Percentiles rank a stretch among this genome's conserved stretches.
Conservation (phyloP, 495 filamentous ascomycete genomes). For the Coniosporium apollinis region DNA sequence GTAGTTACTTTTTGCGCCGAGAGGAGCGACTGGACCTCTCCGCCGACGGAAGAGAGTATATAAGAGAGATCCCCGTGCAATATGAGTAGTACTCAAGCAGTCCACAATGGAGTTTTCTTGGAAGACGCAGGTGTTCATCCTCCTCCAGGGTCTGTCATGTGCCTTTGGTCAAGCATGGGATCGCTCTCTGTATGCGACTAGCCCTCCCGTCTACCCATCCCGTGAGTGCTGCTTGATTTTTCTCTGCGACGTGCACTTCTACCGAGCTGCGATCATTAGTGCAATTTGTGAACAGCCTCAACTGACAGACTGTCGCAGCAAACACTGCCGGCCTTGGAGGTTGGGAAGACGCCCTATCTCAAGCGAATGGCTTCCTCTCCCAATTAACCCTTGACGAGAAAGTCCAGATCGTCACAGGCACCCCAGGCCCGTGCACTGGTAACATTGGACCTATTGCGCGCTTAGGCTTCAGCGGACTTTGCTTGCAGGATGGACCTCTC, state of each 20-base stretch:
- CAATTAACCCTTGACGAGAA: constrained; percentile 14
- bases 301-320: constrained; percentile 5
- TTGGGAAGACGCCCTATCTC: constrained; percentile 9
- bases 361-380: constrained; percentile 9
- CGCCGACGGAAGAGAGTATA: too few species aligned
- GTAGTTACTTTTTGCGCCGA: too few species aligned
- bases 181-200: constrained; percentile 10
- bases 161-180: too few species aligned
- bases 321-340: constrained; percentile 6
- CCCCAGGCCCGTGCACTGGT: constrained; percentile 10
- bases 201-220: constrained; percentile 17
- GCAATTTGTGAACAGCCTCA: not conserved
- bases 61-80: too few species aligned
- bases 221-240: constrained; percentile 11
- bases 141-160: too few species aligned
- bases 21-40: too few species aligned
- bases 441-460: constrained; percentile 22
- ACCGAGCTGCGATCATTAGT: not conserved
- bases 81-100: too few species aligned
- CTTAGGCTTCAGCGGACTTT: constrained; percentile 30
- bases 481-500: constrained; percentile 33
- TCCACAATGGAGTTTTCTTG: too few species aligned
- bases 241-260: not conserved
- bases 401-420: constrained; percentile 9
- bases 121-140: too few species aligned